phyloP scores from a whole-genome alignment of 257 asterid genomes.

The Penstemon davidsonii region DNA sequence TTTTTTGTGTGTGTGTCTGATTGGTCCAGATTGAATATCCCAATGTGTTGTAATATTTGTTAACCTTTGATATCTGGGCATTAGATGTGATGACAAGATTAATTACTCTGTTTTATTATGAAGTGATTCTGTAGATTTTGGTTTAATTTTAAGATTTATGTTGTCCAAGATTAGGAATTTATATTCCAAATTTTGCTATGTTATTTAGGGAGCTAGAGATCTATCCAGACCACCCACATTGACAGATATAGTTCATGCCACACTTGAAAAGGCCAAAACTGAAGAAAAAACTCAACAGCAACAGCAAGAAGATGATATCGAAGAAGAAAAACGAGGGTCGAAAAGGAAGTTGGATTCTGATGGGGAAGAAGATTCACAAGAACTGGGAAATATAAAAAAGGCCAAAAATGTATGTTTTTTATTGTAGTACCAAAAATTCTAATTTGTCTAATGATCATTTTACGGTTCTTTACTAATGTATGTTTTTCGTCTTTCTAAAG shows the following conservation, averaged over 20 bases:
- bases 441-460: background rate
- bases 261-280: slow-evolving; percentile 44
- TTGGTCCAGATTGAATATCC: too few relatives aligned
- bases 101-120: too few relatives aligned
- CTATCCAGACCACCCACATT: slow-evolving; percentile 69
- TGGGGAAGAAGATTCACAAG: slow-evolving; percentile 36
- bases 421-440: background rate
- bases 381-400: slow-evolving; percentile 59
- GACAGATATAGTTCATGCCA: slow-evolving; percentile 63
- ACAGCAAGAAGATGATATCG: slow-evolving; percentile 32
- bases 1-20: too few relatives aligned
- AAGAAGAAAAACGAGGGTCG: slow-evolving; percentile 46
- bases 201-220: slow-evolving; percentile 71
- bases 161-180: background rate
- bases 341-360: slow-evolving; percentile 71
- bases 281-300: slow-evolving; percentile 25
- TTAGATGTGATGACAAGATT: too few relatives aligned
- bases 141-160: background rate
- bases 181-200: slow-evolving; percentile 1
- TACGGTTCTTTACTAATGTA: background rate
- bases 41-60: background rate
- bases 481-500: slow-evolving; percentile 31
- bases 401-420: slow-evolving; percentile 68
- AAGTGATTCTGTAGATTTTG: background rate
- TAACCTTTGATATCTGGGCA: too few relatives aligned